Evolutionary conservation across 805 yeast genomes (phyloP), one percentile per base, ranked within the genome.

Genomic region (Metschnikowia dekortorum): DNA sequence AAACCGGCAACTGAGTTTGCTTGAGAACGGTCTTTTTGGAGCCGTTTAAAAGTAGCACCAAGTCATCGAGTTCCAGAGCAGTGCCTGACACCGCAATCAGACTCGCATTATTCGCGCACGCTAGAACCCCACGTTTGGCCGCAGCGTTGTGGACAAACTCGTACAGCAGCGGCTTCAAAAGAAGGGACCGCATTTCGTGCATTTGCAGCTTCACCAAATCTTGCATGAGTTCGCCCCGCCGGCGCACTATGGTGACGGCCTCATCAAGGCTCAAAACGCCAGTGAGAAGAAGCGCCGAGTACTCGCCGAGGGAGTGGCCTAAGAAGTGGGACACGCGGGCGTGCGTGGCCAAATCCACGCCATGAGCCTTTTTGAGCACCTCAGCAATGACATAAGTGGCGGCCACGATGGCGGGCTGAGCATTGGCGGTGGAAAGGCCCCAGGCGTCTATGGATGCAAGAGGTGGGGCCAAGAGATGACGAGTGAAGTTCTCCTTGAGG

Each of bases 391-490:
- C 49, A 42, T 47, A 53, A 4, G 79, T 69, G 4, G 79, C 62
- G 2, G 76, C 66, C 31, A 80, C 62, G 9, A 80, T 73, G 26
- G 82, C 75, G 3, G 84, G 84, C 66, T 80, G 85, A 22, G 83
- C 82, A 56, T 75, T 67, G 39, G 60, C 49, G 14, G 62, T 57
- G 37, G 54, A 47, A n/a, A 48, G 47, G 43, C 51, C 47, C 60
- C 60, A 57, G 6, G 49, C 10, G 28, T 55, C 59, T 28, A 53
- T 42, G 30, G n/a, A n/a, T 9, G 38, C 18, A 11, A 50, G 46
- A 8, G 57, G 49, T 10, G 16, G 36, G 22, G 44, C 53, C 26
- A 55, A 39, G 16, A 58, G 60, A 37, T 47, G 34, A 5, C 34
- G 10, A 33, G 54, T 48, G 31, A 55, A 53, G 13, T 33, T 29